Percentiles rank a stretch among this genome's conserved stretches.
These are phyloP conservation scores for Geoglossum glabrum DNA, from an alignment of 495 filamentous ascomycete genomes.

Conservation along the genomic window DNA sequence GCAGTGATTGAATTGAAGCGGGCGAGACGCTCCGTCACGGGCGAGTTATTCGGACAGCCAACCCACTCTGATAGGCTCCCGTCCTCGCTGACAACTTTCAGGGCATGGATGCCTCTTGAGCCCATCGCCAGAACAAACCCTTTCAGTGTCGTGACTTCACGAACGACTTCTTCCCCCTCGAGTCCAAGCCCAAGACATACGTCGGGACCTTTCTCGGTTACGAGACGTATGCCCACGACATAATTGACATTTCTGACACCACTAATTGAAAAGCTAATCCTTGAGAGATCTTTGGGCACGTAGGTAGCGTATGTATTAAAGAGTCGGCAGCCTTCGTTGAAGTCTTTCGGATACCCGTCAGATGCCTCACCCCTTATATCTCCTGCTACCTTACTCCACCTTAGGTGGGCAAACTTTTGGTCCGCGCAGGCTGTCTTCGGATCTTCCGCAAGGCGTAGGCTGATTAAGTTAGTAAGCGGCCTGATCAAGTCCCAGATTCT, in stretches of 20 bases:
- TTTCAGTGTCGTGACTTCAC: constrained; percentile 2
- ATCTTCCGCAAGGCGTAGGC: neutral
- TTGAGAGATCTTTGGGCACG: constrained; percentile 1
- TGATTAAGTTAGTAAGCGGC: constrained; percentile 1
- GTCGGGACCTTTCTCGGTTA: constrained; percentile 1
- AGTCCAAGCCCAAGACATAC: neutral
- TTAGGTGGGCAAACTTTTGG: constrained; percentile 1
- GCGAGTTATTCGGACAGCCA: constrained; percentile 2
- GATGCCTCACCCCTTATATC: constrained; percentile 1
- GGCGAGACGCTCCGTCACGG: constrained; percentile 4
- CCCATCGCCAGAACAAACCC: constrained; percentile 2
- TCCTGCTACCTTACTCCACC: constrained; percentile 3
- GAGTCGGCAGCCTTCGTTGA: constrained; percentile 4
- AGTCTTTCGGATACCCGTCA: neutral
- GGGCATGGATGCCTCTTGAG: constrained; percentile 2
- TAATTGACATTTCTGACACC: constrained; percentile 1
- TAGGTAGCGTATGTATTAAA: constrained; percentile 3
- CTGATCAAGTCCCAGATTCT: constrained; percentile 4
- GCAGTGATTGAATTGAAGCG: neutral
- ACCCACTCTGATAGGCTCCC: constrained; percentile 2
- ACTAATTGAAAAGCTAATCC: neutral
- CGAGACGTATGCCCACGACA: constrained; percentile 1
- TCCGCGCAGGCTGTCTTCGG: neutral
- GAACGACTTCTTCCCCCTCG: neutral
- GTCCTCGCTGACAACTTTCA: constrained; percentile 1